Conservation (phyloP, 164 flowering plant genomes). For the Magnolia officinalis region DNA sequence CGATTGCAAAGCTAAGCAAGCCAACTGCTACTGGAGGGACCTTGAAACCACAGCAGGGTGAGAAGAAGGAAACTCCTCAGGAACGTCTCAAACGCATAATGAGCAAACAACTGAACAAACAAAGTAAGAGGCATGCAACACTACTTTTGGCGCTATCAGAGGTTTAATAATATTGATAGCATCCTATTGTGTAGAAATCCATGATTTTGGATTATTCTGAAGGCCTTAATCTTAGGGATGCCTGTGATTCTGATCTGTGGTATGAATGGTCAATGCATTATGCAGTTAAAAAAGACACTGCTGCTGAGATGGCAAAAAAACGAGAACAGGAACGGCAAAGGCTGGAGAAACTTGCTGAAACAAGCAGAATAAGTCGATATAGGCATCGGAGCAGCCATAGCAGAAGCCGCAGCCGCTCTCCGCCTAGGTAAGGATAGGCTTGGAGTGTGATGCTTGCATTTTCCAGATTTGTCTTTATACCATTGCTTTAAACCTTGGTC, state of each 20-base stretch:
- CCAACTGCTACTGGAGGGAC: slow-evolving; percentile 38
- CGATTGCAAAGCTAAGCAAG: slow-evolving; percentile 78
- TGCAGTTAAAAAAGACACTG: slow-evolving; percentile 90
- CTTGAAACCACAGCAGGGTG: slow-evolving; percentile 55
- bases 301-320: slow-evolving; percentile 83
- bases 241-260: neutral
- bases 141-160: neutral
- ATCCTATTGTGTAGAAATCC: neutral
- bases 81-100: slow-evolving; percentile 96
- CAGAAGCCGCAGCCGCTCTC: slow-evolving; percentile 82
- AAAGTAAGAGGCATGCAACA: slow-evolving; percentile 47
- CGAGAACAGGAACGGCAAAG: slow-evolving; percentile 91
- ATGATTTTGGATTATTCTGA: neutral
- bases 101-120: slow-evolving; percentile 91
- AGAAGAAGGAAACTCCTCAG: slow-evolving; percentile 98
- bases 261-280: slow-evolving; percentile 5
- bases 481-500: neutral
- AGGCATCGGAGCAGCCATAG: slow-evolving; percentile 78
- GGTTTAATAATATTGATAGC: neutral
- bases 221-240: neutral
- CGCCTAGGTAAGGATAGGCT: slow-evolving; percentile 51
- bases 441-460: neutral
- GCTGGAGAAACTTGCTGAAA: slow-evolving; percentile 92
- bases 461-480: neutral
- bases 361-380: slow-evolving; percentile 57